Base-by-base conservation (phyloP, 1,284 basidiomycete genomes). In the Malassezia psittaci region DNA sequence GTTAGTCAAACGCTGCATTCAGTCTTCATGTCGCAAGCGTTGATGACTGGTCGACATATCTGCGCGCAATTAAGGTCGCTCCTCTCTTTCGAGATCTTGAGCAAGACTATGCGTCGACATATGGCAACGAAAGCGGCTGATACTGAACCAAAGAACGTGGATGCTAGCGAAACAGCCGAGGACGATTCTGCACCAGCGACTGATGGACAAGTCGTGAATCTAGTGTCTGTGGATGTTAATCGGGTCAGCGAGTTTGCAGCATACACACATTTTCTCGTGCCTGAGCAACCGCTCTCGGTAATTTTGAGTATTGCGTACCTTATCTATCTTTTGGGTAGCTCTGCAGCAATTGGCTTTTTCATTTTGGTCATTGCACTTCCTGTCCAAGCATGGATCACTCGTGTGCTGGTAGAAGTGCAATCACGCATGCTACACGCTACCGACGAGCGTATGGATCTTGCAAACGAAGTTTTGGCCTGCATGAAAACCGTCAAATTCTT, bases 401-500 rank as follows among this genome's bases (percentile, higher is more conserved):
- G 73, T 19, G 64, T 78, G 33, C 80, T 78, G 64, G 76, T 78
- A 45, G 63, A 72, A 48, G 75, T 78, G 51, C 79, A 81, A 65
- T 71, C 70, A 53, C 64, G 69, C 54, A 63, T 79, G 34, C 69
- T 81, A 54, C 71, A 73, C 29, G 80, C 80, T 5, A 80, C 79
- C 2, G 81, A 82, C 63, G 74, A 74, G 32, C 76, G 81, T 18
- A 74, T 82, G 41, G 77, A 79, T 51, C 68, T 79, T 10, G 77
- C 78, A 11, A 79, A 78, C 33, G 81, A 82, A 62, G 78, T 81
- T 39, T 77, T 82, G 48, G 66, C 74, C 15, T 77, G 78, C 52
- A 79, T 82, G 70, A 79, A 79, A 57, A 76, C 77, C 34, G 75
- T 80, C 73, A 85, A 85, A 74, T 79, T 85, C 62, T 85, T 86